Conservation (phyloP, 2,329 filamentous ascomycete genomes). For the Colletotrichum siamense region DNA sequence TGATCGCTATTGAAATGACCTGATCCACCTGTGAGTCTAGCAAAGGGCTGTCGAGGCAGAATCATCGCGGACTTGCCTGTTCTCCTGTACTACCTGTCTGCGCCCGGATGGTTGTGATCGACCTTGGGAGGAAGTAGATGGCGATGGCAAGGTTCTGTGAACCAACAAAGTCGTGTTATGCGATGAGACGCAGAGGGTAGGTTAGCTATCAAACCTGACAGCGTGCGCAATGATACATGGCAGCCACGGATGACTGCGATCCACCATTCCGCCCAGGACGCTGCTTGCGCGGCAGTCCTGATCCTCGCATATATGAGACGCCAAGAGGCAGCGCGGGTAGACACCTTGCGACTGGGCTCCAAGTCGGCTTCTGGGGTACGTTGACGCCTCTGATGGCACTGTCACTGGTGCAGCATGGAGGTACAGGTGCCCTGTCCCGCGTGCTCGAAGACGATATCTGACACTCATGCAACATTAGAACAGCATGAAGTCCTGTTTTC, state of each 20-base stretch:
- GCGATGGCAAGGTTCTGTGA: neutral
- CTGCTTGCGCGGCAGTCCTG: neutral
- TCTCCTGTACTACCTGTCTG: neutral
- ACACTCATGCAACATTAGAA: neutral
- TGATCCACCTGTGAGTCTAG: neutral
- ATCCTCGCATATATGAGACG: neutral
- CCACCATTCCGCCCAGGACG: neutral
- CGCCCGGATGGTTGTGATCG: neutral
- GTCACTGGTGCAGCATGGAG: neutral
- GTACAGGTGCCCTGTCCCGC: neutral
- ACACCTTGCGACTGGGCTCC: neutral
- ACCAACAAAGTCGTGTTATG: neutral
- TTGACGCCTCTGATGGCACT: neutral
- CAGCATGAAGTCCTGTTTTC: too few species aligned
- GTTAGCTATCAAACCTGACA: rapidly evolving
- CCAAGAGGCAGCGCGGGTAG: neutral
- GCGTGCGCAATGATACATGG: rapidly evolving
- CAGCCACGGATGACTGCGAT: neutral
- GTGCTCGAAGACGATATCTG: neutral
- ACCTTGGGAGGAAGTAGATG: neutral
- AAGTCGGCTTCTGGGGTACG: neutral
- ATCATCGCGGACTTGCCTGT: neutral
- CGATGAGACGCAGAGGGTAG: neutral
- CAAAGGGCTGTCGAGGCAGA: neutral
- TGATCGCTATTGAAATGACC: rapidly evolving